Evolutionary conservation across 1,284 basidiomycete species (phyloP).

Genomic region (Neotropicomus parvogracilis): DNA sequence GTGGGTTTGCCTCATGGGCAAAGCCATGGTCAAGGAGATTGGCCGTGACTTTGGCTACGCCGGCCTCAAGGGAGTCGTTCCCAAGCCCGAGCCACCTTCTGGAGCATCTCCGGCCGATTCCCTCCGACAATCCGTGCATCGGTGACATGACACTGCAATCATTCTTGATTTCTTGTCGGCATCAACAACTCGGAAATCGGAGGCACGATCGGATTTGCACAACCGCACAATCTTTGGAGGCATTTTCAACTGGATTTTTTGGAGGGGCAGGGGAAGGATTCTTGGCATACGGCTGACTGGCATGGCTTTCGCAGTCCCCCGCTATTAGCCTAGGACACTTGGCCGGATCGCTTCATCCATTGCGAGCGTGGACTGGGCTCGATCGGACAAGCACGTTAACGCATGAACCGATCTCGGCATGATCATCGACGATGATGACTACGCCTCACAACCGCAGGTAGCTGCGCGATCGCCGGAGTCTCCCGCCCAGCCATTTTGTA

Average conservation of each 20-base stretch:
- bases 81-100: constrained; percentile 46
- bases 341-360: constrained; percentile 15
- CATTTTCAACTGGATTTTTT: constrained; percentile 28
- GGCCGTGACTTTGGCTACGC: constrained; percentile 68
- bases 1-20: constrained; percentile 77
- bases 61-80: constrained; percentile 63
- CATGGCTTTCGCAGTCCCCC: constrained; percentile 11
- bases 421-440: constrained; percentile 23
- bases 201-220: constrained; percentile 32
- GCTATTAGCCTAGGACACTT: constrained; percentile 8
- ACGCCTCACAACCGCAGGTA: constrained; percentile 19
- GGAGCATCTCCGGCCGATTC: constrained; percentile 31
- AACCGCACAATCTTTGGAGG: constrained; percentile 25
- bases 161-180: constrained; percentile 33
- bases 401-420: constrained; percentile 24
- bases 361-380: constrained; percentile 26
- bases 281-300: constrained; percentile 19
- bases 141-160: constrained; percentile 19
- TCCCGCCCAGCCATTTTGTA: constrained; percentile 23
- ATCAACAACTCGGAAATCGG: constrained; percentile 27
- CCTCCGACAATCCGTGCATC: constrained; percentile 33
- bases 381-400: constrained; percentile 15
- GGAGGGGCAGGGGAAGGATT: constrained; percentile 14
- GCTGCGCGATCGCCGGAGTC: constrained; percentile 17
- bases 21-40: constrained; percentile 76